Conservation (phyloP, 2,329 filamentous ascomycete species). For the Fusarium ambrosium region DNA sequence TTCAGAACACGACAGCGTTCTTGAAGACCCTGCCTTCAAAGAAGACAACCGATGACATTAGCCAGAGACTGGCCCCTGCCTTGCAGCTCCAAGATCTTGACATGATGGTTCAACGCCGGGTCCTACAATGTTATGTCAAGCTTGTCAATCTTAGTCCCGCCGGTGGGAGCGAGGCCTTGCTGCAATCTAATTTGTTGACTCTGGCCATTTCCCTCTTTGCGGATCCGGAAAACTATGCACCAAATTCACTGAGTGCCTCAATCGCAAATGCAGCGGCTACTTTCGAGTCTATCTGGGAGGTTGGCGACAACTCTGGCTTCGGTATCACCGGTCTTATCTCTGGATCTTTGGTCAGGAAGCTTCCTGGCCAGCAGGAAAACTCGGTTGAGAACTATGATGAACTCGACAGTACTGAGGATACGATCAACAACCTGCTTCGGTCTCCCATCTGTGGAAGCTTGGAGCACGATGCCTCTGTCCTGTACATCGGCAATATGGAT, state of each 20-base stretch:
- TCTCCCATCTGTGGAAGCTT: constrained; percentile 85
- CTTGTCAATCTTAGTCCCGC: constrained; percentile 89
- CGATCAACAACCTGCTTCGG: constrained; percentile 72
- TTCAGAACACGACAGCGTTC: constrained; percentile 94
- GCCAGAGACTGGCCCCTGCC: constrained; percentile 85
- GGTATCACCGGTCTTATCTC: constrained; percentile 89
- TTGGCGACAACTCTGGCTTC: constrained; percentile 94
- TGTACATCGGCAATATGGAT: constrained; percentile 73
- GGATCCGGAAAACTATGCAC: constrained; percentile 89
- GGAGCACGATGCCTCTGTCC: constrained; percentile 88
- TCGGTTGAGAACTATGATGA: constrained; percentile 61
- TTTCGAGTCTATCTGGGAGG: constrained; percentile 96
- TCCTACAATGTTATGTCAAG: constrained; percentile 95
- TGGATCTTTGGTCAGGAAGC: constrained; percentile 78
- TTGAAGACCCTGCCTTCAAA: constrained; percentile 86
- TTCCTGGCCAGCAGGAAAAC: constrained; percentile 76
- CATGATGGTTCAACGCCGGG: constrained; percentile 91
- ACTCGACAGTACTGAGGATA: constrained; percentile 71
- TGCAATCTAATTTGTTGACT: constrained; percentile 92
- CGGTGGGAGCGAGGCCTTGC: constrained; percentile 85
- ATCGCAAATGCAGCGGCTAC: constrained; percentile 91
- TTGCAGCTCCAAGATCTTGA: constrained; percentile 91
- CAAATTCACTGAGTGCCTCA: constrained; percentile 87
- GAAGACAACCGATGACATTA: constrained; percentile 88
- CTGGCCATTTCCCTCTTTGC: constrained; percentile 92